phyloP scores from a whole-genome alignment of 371 early-diverging fungal species.

The Rhizomucor miehei region DNA sequence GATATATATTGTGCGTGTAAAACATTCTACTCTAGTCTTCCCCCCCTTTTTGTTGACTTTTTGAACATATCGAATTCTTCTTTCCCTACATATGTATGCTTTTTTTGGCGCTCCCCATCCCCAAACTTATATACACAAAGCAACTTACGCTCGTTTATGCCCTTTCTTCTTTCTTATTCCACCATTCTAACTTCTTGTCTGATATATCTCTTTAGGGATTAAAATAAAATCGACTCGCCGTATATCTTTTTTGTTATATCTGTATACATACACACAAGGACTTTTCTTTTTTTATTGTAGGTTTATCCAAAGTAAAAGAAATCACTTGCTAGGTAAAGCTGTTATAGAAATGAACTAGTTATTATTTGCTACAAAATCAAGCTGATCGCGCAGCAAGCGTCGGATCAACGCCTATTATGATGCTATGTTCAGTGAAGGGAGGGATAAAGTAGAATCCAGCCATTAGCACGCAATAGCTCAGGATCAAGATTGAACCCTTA shows the following conservation, averaged over 20 bases:
- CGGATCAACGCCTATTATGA: slow-evolving; percentile 12
- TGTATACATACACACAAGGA: too few species aligned
- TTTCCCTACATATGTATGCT: slow-evolving; percentile 2
- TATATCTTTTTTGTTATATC: slow-evolving; percentile 3
- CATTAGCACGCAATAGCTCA: slow-evolving; percentile 83
- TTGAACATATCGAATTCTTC: neutral
- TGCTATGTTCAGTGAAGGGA: slow-evolving; percentile 17
- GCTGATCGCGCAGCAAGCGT: too few species aligned
- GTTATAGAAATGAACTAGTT: too few species aligned
- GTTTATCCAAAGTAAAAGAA: too few species aligned
- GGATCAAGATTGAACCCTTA: slow-evolving; percentile 87
- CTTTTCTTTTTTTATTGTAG: too few species aligned
- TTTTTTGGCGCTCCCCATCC: neutral
- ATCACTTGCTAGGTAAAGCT: too few species aligned
- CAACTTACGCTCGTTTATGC: slow-evolving; percentile 4
- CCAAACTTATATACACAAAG: neutral
- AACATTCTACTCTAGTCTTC: neutral
- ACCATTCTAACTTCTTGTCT: too few species aligned
- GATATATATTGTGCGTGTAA: too few species aligned
- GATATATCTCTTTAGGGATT: slow-evolving; percentile 4
- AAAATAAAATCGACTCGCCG: slow-evolving; percentile 2
- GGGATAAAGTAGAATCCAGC: slow-evolving; percentile 82
- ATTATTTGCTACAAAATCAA: too few species aligned
- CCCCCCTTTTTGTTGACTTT: neutral
- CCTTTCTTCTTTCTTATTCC: neutral